phyloP scores from a whole-genome alignment of 306 rosid species.

The Cucurbita argyrosperma region DNA sequence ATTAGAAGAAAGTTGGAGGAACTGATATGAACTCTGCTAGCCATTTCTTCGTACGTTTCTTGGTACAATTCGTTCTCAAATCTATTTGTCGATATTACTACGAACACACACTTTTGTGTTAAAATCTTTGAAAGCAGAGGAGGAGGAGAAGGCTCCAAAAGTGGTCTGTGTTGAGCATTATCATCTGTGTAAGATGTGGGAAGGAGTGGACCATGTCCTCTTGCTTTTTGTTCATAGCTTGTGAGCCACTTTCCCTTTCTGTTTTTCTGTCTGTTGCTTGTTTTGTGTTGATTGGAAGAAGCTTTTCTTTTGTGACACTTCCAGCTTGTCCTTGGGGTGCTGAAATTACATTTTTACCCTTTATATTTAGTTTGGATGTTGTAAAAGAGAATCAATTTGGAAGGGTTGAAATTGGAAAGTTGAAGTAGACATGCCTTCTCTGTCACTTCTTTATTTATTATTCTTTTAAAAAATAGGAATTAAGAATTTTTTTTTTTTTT shows the following conservation, averaged over 20 bases:
- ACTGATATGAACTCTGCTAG: background rate
- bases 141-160: background rate
- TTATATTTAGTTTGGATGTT: no score
- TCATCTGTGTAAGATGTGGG: slow-evolving; percentile 13
- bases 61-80: background rate
- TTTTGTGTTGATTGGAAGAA: background rate
- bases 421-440: no score
- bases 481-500: no score
- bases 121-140: background rate
- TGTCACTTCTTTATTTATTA: no score
- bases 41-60: background rate
- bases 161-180: slow-evolving; percentile 1
- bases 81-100: background rate
- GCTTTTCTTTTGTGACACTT: background rate
- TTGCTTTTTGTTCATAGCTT: slow-evolving; percentile 25
- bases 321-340: no score
- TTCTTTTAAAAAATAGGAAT: no score
- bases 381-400: no score
- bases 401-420: no score
- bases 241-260: slow-evolving; percentile 18
- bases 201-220: slow-evolving; percentile 14
- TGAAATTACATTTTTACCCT: no score
- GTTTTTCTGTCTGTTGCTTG: background rate
- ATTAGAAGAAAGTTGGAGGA: background rate
- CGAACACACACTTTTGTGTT: background rate